These are phyloP conservation scores for Gillenia trifoliata DNA, from an alignment of 306 rosid species.

Conservation along the genomic window DNA sequence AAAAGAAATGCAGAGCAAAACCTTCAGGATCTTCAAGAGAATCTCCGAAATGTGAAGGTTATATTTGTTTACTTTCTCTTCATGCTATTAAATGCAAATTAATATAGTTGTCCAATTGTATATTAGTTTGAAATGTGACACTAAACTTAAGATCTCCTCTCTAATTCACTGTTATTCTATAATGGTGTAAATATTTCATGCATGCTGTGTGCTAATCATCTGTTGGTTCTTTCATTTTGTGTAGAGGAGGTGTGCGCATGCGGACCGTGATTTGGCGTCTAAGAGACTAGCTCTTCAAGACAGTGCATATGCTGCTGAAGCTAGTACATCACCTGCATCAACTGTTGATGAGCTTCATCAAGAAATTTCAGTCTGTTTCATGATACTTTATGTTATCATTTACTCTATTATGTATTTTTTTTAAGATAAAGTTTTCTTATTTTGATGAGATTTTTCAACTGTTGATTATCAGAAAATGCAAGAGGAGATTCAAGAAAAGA, in stretches of 20 bases:
- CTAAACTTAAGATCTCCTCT: neutral
- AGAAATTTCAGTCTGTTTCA: constrained; percentile 67
- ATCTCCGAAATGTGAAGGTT: constrained; percentile 54
- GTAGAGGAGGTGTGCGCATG: constrained; percentile 48
- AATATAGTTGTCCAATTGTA: neutral
- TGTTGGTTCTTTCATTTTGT: constrained; percentile 13
- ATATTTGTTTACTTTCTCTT: neutral
- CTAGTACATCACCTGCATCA: constrained; percentile 45
- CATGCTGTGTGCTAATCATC: neutral
- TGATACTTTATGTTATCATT: constrained; percentile 4
- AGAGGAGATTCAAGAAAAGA: constrained; percentile 39
- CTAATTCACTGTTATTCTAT: neutral
- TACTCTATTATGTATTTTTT: neutral
- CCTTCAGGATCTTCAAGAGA: constrained; percentile 41
- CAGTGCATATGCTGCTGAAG: constrained; percentile 41
- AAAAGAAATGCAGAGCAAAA: constrained; percentile 61
- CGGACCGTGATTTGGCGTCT: constrained; percentile 31
- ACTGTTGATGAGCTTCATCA: constrained; percentile 62
- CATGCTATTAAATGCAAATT: neutral
- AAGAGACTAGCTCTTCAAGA: constrained; percentile 56
- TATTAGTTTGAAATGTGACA: neutral
- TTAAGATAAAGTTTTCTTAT: constrained; percentile 4
- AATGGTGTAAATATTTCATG: neutral
- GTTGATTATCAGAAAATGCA: constrained; percentile 43
- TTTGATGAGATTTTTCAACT: neutral